These are phyloP conservation scores for Aureobasidium sp. DNA, from an alignment of 2,329 filamentous ascomycete species.

Conservation along the genomic window DNA sequence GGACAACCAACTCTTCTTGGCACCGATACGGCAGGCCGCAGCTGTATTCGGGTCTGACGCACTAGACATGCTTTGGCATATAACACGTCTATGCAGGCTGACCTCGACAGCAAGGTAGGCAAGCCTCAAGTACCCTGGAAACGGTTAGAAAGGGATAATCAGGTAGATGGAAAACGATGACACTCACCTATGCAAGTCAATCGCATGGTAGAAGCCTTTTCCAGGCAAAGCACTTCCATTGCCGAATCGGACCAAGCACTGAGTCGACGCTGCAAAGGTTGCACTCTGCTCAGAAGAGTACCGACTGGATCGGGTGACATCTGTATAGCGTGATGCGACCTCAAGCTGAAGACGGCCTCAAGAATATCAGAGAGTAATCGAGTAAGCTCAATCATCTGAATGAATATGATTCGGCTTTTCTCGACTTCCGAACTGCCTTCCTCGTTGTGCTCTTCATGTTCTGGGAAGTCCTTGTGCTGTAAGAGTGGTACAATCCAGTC, in stretches of 20 bases:
- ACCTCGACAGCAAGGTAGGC: conserved; percentile 39
- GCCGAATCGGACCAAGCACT: conserved; percentile 20
- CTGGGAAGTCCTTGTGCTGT: conserved; percentile 23
- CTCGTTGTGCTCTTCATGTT: conserved; percentile 20
- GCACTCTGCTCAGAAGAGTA: conserved; percentile 17
- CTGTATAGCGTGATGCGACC: conserved; percentile 15
- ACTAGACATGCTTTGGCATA: conserved; percentile 19
- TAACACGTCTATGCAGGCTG: conserved; percentile 35
- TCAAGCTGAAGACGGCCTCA: conserved; percentile 17
- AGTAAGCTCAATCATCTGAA: conserved; percentile 21
- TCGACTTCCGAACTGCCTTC: conserved; percentile 23
- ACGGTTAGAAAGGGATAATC: neutral
- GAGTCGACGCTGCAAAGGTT: conserved; percentile 20
- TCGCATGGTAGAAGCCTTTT: conserved; percentile 21
- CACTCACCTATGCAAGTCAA: conserved; percentile 24
- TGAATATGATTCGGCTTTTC: conserved; percentile 21
- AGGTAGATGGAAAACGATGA: neutral
- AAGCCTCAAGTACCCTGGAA: conserved; percentile 34
- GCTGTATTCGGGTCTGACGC: conserved; percentile 23
- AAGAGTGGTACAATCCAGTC: conserved; percentile 21
- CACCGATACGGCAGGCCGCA: conserved; percentile 34
- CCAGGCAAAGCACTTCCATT: conserved; percentile 20
- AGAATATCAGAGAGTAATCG: conserved; percentile 19
- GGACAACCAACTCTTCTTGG: conserved; percentile 33
- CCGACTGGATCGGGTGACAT: conserved; percentile 14